Evolutionary conservation across 2,329 filamentous ascomycete species (phyloP), one percentile per base, ranked within the genome.

Genomic region (Fusarium azukiicola): DNA sequence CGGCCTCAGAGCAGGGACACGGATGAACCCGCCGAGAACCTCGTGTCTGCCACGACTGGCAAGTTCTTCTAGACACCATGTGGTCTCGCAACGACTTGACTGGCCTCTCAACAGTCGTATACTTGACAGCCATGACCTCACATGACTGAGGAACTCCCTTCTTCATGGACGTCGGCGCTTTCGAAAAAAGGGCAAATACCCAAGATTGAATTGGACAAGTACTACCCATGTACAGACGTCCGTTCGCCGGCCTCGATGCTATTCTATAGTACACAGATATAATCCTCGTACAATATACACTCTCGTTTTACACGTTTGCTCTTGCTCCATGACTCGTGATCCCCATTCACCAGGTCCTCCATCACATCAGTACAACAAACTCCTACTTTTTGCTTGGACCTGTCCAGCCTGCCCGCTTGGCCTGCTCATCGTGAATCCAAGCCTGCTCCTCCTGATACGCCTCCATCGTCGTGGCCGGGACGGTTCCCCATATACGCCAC

Each of bases 401-500:
- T 27, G 85, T 83, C 81, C 84, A 87, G 5, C 86, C 87, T 16
- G 84, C 84, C 36, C 84, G 79, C 74, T 80, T 83, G 8, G 85
- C 81, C 76, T 87, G 77, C 73, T 88, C 85, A 76, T 81, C 82
- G 23, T 84, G 80, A 42, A 86, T 80, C 69, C 86, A 81, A 23
- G 84, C 83, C 81, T 86, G 84, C 77, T 90, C 87, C 12, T 86
- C 80, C 36, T 81, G 44, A 56, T 86, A 90, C 9, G 73, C 78
- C 75, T 92, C 87, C 5, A 91, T 83, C 2, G 90, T 91, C 17
- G 91, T 93, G 80, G 92, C 90, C 54, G 90, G 85, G 42, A 92
- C 87, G 27, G 93, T 95, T 19, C 95, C 95, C 91, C 94, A 95
- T 67, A 96, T 85, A 83, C 89, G 90, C 95, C 95, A 96, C 5